Evolutionary conservation across 192 early-diverging fungal species (phyloP).

Genomic region (Coemansia nantahalensis): DNA sequence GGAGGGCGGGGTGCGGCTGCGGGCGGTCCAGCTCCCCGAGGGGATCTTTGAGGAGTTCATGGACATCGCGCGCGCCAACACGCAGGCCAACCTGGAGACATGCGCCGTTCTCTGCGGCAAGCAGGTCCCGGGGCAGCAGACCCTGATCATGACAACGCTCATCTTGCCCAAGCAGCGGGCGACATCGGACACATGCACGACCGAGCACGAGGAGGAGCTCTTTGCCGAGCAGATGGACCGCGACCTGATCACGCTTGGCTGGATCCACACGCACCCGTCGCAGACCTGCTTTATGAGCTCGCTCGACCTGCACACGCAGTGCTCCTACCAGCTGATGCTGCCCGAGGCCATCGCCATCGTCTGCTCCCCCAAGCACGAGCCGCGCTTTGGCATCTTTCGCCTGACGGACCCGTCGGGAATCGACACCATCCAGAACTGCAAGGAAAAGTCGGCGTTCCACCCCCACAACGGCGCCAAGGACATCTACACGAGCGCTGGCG

Average conservation of each 20-base stretch:
- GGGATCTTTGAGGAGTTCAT: constrained; percentile 68
- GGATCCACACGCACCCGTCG: constrained; percentile 94
- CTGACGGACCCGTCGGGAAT: constrained; percentile 84
- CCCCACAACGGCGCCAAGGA: constrained; percentile 60
- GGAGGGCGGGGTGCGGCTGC: constrained; percentile 61
- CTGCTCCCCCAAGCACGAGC: constrained; percentile 68
- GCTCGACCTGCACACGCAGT: constrained; percentile 90
- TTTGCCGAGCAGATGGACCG: constrained; percentile 71
- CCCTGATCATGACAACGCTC: constrained; percentile 62
- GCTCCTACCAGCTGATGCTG: constrained; percentile 84
- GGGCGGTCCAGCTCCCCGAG: constrained; percentile 65
- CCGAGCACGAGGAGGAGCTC: constrained; percentile 80
- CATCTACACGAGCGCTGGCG: constrained; percentile 42
- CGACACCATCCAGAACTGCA: constrained; percentile 72
- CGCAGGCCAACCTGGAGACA: constrained; percentile 78
- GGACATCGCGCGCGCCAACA: constrained; percentile 68
- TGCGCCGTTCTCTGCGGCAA: constrained; percentile 82
- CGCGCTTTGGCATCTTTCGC: constrained; percentile 79
- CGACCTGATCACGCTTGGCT: constrained; percentile 81
- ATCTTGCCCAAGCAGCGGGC: constrained; percentile 89
- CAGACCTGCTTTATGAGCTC: constrained; percentile 94
- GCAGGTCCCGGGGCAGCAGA: constrained; percentile 53
- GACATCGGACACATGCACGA: constrained; percentile 82
- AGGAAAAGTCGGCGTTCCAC: constrained; percentile 70
- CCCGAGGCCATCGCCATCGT: constrained; percentile 94